A percentile compares a stretch with the other conserved stretches of the same genome.
phyloP scores from a whole-genome alignment of 345 rosid genomes.

The Sisymbrium irio region DNA sequence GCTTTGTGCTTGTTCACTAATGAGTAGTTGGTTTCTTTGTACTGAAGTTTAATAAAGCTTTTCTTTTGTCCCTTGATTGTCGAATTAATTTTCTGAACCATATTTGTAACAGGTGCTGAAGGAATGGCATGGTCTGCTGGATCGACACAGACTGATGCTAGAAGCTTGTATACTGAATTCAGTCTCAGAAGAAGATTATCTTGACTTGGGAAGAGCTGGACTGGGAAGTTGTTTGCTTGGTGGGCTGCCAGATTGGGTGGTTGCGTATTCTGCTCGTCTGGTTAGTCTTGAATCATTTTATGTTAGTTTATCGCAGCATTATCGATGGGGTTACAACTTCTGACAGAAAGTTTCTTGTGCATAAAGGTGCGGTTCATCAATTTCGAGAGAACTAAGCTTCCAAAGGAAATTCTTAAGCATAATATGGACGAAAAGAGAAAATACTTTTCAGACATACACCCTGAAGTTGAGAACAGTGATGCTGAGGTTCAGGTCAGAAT shows the following conservation, averaged over 20 bases:
- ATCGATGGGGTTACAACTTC: slow-evolving; percentile 8
- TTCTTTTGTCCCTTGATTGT: neutral
- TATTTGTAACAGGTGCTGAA: slow-evolving; percentile 61
- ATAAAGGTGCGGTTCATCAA: slow-evolving; percentile 96
- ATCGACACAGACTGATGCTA: slow-evolving; percentile 82
- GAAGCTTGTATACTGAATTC: slow-evolving; percentile 81
- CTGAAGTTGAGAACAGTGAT: slow-evolving; percentile 92
- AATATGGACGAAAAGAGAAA: slow-evolving; percentile 92
- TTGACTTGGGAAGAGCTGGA: slow-evolving; percentile 96
- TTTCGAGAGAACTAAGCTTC: slow-evolving; percentile 93
- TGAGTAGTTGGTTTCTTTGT: slow-evolving; percentile 15
- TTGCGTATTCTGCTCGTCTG: slow-evolving; percentile 95
- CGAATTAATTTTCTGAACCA: neutral
- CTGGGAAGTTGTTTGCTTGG: slow-evolving; percentile 97
- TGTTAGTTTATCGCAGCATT: neutral
- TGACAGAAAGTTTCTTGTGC: slow-evolving; percentile 25
- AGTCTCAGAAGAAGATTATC: slow-evolving; percentile 94
- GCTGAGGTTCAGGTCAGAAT: slow-evolving; percentile 96
- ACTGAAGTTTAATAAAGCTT: neutral
- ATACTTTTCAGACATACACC: slow-evolving; percentile 65
- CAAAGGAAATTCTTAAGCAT: slow-evolving; percentile 83
- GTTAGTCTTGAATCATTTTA: slow-evolving; percentile 44
- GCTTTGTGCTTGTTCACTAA: slow-evolving; percentile 7
- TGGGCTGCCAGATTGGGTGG: slow-evolving; percentile 93
- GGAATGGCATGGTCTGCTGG: slow-evolving; percentile 89